Evolutionary conservation across 2,329 filamentous ascomycete genomes (phyloP).

Genomic region (Pseudogymnoascus sp.): DNA sequence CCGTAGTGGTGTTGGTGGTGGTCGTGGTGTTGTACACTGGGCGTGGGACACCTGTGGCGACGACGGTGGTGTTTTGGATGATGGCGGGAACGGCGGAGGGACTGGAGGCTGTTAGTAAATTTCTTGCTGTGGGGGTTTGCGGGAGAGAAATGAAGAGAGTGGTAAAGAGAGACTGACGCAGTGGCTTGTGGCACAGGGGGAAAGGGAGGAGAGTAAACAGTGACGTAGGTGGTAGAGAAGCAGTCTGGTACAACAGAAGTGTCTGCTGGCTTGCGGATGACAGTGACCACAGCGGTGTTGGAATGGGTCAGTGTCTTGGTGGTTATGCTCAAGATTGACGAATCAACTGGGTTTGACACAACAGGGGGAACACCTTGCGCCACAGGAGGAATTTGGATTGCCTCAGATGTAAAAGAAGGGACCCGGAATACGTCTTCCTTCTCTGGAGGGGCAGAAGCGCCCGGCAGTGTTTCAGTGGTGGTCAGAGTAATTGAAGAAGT

Average conservation of each 20-base stretch:
- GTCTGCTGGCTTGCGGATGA: neutral
- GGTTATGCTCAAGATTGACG: neutral
- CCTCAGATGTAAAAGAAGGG: neutral
- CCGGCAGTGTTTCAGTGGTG: neutral
- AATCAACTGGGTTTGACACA: neutral
- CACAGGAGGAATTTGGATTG: neutral
- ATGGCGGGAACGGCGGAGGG: neutral
- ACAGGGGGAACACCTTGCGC: neutral
- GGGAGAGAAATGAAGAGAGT: neutral
- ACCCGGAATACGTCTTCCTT: too few relatives aligned
- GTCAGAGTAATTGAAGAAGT: neutral
- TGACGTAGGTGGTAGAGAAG: neutral
- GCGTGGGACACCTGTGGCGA: neutral
- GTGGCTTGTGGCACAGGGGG: neutral
- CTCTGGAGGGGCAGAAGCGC: neutral
- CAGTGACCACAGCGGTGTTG: neutral
- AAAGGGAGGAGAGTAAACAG: neutral
- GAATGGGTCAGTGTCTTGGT: neutral
- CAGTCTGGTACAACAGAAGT: neutral
- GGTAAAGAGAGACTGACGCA: neutral
- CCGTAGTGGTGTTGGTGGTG: neutral
- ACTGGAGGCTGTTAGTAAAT: neutral
- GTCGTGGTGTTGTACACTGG: neutral
- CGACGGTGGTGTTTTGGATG: neutral
- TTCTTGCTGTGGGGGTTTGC: neutral